Evolutionary conservation across 2,329 filamentous ascomycete genomes (phyloP).

Genomic region (Trichoderma sp.): DNA sequence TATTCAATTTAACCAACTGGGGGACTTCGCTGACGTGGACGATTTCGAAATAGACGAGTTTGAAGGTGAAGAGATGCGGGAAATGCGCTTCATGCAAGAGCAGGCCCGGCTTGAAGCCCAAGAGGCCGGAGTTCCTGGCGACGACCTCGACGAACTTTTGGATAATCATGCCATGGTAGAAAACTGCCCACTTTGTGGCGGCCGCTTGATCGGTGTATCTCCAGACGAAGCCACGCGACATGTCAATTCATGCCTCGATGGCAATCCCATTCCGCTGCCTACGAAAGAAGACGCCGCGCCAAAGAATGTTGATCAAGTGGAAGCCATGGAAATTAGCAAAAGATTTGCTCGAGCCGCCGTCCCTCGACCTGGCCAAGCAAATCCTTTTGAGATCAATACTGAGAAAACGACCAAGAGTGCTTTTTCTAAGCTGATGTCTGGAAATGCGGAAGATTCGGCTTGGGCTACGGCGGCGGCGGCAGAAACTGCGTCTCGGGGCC

Average conservation of each 20-base stretch:
- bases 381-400: conserved; percentile 65
- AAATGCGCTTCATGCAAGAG: conserved; percentile 72
- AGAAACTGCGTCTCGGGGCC: conserved; percentile 76
- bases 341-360: conserved; percentile 68
- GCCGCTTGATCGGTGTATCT: conserved; percentile 59
- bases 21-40: conserved; percentile 49
- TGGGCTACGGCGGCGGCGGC: conserved; percentile 85
- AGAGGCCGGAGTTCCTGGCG: conserved; percentile 46
- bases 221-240: conserved; percentile 74
- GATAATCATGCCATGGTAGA: conserved; percentile 36
- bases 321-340: conserved; percentile 49
- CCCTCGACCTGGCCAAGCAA: conserved; percentile 76
- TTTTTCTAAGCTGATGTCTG: conserved; percentile 91
- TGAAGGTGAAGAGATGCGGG: conserved; percentile 65
- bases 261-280: conserved; percentile 65
- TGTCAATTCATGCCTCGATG: conserved; percentile 92
- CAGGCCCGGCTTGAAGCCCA: conserved; percentile 67
- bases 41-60: conserved; percentile 54
- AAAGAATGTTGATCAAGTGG: conserved; percentile 32
- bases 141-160: conserved; percentile 37
- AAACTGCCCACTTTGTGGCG: conserved; percentile 77
- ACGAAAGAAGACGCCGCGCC: conserved; percentile 23
- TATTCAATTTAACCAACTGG: conserved; percentile 40
- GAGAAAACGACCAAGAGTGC: conserved; percentile 60
- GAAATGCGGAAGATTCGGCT: conserved; percentile 83